Evolutionary conservation across 768 basidiomycete species (phyloP), one percentile per base, ranked within the genome.

Genomic region (Lenzites betulinus): DNA sequence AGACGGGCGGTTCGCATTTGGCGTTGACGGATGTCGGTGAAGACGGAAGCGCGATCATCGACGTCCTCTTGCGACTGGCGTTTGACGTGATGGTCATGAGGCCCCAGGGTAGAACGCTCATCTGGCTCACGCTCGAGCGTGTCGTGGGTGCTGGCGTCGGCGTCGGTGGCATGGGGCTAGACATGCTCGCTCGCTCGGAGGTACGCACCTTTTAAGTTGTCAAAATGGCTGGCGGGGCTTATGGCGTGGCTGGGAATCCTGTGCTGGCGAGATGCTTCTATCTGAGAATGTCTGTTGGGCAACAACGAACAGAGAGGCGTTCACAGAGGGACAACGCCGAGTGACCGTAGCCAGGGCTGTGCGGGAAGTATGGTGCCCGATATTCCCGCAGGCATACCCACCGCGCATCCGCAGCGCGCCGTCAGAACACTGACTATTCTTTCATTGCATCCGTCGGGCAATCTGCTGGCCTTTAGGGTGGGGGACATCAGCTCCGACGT

Each of bases 71-170:
- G 28, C 50, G 51, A 39, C 36, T 56, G 54, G 55, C 60, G 50
- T 39, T 52, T 62, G 60, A 57, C 60, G 51, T 62, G 60, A 53
- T 58, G 56, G 56, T 33, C 56, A 50, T 47, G 48, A 59, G 51
- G 38, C 23, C 43, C 9, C 28, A 41, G 23, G 50, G 44, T 26
- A 18, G 50, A 42, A 38, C 44, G 46, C 44, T 33, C 8, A 43
- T 30, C 42, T 60, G 35, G 49, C 53, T 56, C 28, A 42, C 41
- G 50, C 30, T 52, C 25, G 44, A 18, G 43, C 15, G 20, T 38
- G 58, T 7, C n/a, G 25, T 41, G 25, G 18, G 7, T 22, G 51
- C 51, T 44, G 43, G 46, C 16, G 51, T 41, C 22, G 51, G 18
- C n/a, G 41, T 54, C 7, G 39, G 26, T 44, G 38, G 53, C 8